Conservation (phyloP, 1,284 basidiomycete species). For the Meira nashicola region DNA sequence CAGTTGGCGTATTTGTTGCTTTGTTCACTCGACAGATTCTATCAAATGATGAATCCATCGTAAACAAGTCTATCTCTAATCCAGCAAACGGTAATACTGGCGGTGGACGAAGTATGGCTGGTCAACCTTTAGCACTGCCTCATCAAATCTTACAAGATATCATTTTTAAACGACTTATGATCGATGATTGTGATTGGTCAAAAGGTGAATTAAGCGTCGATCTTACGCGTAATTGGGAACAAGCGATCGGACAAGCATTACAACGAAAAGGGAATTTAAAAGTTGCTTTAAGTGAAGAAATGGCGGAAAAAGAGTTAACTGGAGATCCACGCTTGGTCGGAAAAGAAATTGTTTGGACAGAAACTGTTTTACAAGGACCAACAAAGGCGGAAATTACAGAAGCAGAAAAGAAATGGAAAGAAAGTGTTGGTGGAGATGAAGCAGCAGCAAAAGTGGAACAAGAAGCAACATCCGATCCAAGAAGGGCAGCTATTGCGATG, state of each 20-base stretch:
- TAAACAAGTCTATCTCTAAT: not conserved
- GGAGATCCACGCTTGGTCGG: slow-evolving; percentile 13
- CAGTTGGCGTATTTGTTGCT: slow-evolving; percentile 45
- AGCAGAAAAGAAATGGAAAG: slow-evolving; percentile 18
- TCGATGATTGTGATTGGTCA: slow-evolving; percentile 44
- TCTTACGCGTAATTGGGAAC: slow-evolving; percentile 31
- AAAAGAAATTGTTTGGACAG: slow-evolving; percentile 22
- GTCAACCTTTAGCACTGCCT: slow-evolving; percentile 32
- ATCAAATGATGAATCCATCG: not conserved
- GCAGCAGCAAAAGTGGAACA: not conserved
- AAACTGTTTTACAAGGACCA: slow-evolving; percentile 21
- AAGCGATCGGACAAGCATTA: slow-evolving; percentile 31
- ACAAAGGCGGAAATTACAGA: slow-evolving; percentile 14
- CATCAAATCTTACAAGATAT: slow-evolving; percentile 33
- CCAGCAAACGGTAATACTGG: not conserved
- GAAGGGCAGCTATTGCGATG: not conserved
- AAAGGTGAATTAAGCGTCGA: slow-evolving; percentile 12
- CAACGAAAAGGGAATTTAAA: slow-evolving; percentile 29
- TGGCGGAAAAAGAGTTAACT: not conserved
- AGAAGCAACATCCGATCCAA: no score
- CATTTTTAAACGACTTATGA: slow-evolving; percentile 37
- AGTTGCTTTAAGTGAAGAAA: slow-evolving; percentile 11
- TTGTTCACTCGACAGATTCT: slow-evolving; percentile 20
- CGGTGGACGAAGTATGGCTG: not conserved
- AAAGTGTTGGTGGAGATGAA: slow-evolving; percentile 15